These are phyloP conservation scores for Ophiostoma triangulosporum DNA, from an alignment of 2,329 filamentous ascomycete genomes.

Conservation along the genomic window DNA sequence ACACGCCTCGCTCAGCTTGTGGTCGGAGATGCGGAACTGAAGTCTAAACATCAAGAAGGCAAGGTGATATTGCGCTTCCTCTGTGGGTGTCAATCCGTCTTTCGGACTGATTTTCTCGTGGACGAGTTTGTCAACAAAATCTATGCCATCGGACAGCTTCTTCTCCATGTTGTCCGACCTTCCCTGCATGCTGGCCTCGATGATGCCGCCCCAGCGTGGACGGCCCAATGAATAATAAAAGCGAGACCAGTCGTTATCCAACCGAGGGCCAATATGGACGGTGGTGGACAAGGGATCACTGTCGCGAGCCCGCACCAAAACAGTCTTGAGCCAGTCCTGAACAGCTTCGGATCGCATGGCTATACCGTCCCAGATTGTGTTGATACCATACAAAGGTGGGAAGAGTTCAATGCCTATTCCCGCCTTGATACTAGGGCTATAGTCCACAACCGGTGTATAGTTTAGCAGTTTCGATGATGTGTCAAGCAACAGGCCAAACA, in stretches of 20 bases:
- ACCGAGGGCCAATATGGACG: neutral
- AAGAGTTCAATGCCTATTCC: neutral
- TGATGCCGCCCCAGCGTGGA: neutral
- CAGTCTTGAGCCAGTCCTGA: neutral
- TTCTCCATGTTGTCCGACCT: neutral
- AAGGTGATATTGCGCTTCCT: neutral
- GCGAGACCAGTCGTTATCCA: neutral
- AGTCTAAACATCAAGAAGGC: constrained; percentile 1
- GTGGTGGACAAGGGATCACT: neutral
- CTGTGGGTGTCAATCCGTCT: too few species aligned
- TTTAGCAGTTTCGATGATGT: neutral
- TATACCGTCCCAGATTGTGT: constrained; percentile 1
- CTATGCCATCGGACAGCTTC: neutral
- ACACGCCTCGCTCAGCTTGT: constrained; percentile 7
- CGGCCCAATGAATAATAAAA: neutral
- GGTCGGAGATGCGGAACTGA: too few species aligned
- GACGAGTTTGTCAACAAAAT: neutral
- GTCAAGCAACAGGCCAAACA: constrained; percentile 4
- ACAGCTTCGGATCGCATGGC: neutral
- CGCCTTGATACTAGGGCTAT: neutral
- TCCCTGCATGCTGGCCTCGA: neutral
- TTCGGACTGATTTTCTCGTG: neutral
- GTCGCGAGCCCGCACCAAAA: too few species aligned
- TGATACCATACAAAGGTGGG: neutral
- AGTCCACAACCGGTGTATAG: neutral